phyloP scores from a whole-genome alignment of 805 yeast species.

The Yamadazyma insecticola region DNA sequence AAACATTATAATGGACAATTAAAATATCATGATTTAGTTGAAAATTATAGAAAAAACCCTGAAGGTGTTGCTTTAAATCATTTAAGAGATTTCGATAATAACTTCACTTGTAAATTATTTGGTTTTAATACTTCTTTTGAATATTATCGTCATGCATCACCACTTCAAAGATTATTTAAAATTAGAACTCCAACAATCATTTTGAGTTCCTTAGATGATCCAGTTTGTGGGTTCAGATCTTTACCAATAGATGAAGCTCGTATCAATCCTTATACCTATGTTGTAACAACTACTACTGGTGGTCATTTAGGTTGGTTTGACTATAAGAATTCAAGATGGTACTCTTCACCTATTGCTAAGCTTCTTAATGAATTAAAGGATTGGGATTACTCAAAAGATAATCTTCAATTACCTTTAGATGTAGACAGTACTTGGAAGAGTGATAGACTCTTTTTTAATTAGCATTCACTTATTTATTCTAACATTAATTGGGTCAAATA shows the following conservation, averaged over 20 bases:
- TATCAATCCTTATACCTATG: slow-evolving; percentile 53
- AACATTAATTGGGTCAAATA: too few relatives aligned
- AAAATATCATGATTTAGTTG: slow-evolving; percentile 17
- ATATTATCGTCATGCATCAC: slow-evolving; percentile 64
- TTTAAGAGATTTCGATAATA: slow-evolving; percentile 56
- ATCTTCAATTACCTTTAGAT: slow-evolving; percentile 23
- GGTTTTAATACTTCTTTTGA: slow-evolving; percentile 60
- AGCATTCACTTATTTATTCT: background rate
- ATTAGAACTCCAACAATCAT: slow-evolving; percentile 60
- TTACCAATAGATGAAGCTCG: slow-evolving; percentile 48
- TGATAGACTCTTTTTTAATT: slow-evolving; percentile 20
- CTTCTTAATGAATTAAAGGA: slow-evolving; percentile 28
- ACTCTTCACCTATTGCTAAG: slow-evolving; percentile 31
- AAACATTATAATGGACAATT: slow-evolving; percentile 27
- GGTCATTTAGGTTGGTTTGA: slow-evolving; percentile 63
- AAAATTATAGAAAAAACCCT: slow-evolving; percentile 27
- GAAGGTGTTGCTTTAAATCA: slow-evolving; percentile 26
- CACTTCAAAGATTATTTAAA: slow-evolving; percentile 49
- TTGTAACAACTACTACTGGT: slow-evolving; percentile 60
- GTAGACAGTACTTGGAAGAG: slow-evolving; percentile 26
- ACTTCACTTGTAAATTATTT: slow-evolving; percentile 55
- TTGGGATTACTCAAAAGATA: slow-evolving; percentile 18
- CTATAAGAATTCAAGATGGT: slow-evolving; percentile 30
- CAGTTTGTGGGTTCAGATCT: slow-evolving; percentile 50
- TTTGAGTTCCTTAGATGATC: slow-evolving; percentile 65